Evolutionary conservation across 2,329 filamentous ascomycete species (phyloP).

Genomic region (Colletotrichum sp.): DNA sequence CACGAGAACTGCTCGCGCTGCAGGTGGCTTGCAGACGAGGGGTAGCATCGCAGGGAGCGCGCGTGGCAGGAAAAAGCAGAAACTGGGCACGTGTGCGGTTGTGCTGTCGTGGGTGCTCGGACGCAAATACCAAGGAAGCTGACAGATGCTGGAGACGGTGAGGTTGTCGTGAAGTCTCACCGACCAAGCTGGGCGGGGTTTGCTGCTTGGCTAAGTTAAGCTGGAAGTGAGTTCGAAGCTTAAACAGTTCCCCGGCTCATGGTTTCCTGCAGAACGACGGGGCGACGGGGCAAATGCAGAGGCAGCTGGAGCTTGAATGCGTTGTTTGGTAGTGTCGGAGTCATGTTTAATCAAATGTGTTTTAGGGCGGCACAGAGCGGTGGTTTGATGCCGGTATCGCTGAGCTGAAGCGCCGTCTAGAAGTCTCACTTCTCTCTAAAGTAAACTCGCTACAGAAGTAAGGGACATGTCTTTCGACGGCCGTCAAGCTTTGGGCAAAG

Average conservation of each 20-base stretch:
- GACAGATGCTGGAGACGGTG: neutral
- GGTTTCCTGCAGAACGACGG: slow-evolving; percentile 9
- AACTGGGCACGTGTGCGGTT: slow-evolving; percentile 9
- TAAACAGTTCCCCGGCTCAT: neutral
- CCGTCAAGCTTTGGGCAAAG: neutral
- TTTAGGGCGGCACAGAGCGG: neutral
- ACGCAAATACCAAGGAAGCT: neutral
- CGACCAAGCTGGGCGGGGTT: neutral
- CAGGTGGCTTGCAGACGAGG: slow-evolving; percentile 21
- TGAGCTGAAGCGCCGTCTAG: neutral
- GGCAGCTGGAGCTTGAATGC: neutral
- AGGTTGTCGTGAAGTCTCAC: slow-evolving; percentile 1
- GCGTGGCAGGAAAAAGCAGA: slow-evolving; percentile 10
- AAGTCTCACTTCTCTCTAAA: neutral
- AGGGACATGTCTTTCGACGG: neutral
- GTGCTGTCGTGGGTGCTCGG: neutral
- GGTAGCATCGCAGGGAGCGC: slow-evolving; percentile 9
- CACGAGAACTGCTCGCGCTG: slow-evolving; percentile 12
- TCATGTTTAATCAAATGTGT: neutral
- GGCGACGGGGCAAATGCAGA: neutral
- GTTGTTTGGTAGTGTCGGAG: neutral
- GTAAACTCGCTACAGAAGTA: neutral
- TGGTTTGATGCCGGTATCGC: slow-evolving; percentile 10
- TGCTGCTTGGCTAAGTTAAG: neutral
- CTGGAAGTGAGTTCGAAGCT: neutral